A percentile compares a stretch with the other conserved stretches of the same genome.
Conservation (phyloP, 441 rosid species). For the Manihot esculenta region DNA sequence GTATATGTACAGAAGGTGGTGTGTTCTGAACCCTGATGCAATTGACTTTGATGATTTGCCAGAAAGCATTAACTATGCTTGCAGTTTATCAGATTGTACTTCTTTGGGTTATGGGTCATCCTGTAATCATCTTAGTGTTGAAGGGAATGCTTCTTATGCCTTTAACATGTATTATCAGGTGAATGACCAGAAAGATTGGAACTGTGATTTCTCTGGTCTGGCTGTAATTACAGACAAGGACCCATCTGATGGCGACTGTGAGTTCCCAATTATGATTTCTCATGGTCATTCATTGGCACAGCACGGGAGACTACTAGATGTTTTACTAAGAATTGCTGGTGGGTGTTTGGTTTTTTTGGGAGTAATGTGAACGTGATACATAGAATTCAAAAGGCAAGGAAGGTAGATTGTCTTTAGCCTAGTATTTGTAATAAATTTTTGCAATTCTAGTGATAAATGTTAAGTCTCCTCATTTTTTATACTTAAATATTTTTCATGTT, state of each 20-base stretch:
- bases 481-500: background rate
- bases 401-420: background rate
- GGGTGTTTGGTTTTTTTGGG: slow-evolving; percentile 22
- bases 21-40: slow-evolving; percentile 59
- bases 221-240: slow-evolving; percentile 44
- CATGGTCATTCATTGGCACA: slow-evolving; percentile 20
- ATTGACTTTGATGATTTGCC: slow-evolving; percentile 33
- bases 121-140: slow-evolving; percentile 49
- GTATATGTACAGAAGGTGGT: slow-evolving; percentile 67
- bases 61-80: slow-evolving; percentile 49
- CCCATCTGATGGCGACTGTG: slow-evolving; percentile 61
- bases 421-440: background rate
- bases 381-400: background rate
- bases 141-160: slow-evolving; percentile 75
- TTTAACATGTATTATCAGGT: slow-evolving; percentile 80
- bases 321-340: slow-evolving; percentile 17
- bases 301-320: slow-evolving; percentile 12
- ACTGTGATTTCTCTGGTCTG: slow-evolving; percentile 52
- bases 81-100: slow-evolving; percentile 75
- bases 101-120: slow-evolving; percentile 71
- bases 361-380: background rate
- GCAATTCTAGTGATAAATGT: background rate
- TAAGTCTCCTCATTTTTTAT: background rate
- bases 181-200: slow-evolving; percentile 54
- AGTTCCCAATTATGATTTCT: slow-evolving; percentile 65